Evolutionary conservation across 78 protist genomes (phyloP).

Genomic region (Chrysochromulina tobinii): DNA sequence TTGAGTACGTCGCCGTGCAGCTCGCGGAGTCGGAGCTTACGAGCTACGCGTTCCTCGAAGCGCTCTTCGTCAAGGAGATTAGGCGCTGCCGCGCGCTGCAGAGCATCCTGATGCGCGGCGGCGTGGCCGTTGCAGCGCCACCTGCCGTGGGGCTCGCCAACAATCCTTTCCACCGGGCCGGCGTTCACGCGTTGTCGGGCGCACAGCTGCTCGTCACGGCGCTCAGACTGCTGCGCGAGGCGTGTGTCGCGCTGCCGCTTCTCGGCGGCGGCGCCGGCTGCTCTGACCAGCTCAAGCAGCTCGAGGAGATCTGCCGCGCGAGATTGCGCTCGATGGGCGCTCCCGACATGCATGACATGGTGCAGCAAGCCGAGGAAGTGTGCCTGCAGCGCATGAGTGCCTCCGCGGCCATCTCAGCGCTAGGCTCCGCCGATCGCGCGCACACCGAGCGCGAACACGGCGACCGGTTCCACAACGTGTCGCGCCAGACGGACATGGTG

Average conservation of each 20-base stretch:
- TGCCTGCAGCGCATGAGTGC: neutral
- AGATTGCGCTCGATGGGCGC: neutral
- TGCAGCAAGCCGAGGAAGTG: neutral
- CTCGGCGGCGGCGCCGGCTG: neutral
- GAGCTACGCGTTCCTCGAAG: neutral
- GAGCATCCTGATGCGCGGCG: neutral
- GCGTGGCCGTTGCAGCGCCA: neutral
- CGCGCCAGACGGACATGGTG: neutral
- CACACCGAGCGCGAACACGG: neutral
- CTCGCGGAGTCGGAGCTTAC: neutral
- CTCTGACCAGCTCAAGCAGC: neutral
- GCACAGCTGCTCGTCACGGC: neutral
- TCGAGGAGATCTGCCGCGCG: neutral
- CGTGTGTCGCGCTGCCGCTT: neutral
- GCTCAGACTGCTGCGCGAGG: conserved; percentile 17
- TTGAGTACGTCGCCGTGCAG: neutral
- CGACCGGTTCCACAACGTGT: neutral
- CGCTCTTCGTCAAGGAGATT: neutral
- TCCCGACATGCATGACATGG: neutral
- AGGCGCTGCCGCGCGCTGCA: neutral
- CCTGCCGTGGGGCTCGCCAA: neutral
- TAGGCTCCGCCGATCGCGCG: neutral
- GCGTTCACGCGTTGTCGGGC: neutral
- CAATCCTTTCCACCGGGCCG: neutral
- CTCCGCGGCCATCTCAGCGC: neutral